Percentiles rank a stretch among this genome's conserved stretches.
Conservation (phyloP, 163 green algal species). For the Volvox carteri region DNA sequence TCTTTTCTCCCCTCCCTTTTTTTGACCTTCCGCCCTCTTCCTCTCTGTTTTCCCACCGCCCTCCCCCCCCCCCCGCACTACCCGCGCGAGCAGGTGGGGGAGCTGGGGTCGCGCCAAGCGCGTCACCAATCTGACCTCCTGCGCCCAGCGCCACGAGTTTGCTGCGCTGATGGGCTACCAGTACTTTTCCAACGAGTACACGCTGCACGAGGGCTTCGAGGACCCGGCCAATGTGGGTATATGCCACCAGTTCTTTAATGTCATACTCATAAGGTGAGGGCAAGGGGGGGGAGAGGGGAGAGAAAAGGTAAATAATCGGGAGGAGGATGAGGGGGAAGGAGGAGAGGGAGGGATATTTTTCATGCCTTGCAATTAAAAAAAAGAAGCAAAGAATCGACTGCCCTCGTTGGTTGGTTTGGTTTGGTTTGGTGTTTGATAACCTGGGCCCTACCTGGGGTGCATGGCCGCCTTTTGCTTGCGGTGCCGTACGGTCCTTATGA, state of each 20-base stretch:
- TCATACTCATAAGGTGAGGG: constrained; percentile 38
- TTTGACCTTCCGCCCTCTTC: too few species aligned
- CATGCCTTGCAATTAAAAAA: too few species aligned
- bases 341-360: not conserved
- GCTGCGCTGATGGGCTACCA: constrained; percentile 47
- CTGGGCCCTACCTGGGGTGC: too few species aligned
- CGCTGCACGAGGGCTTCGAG: constrained; percentile 53
- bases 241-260: constrained; percentile 52
- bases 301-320: too few species aligned
- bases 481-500: too few species aligned
- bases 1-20: too few species aligned
- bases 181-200: constrained; percentile 55
- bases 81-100: not conserved
- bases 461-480: too few species aligned
- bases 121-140: constrained; percentile 20
- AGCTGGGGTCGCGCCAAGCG: constrained; percentile 37
- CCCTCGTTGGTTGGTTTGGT: not conserved
- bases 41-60: too few species aligned
- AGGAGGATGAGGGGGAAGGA: not conserved
- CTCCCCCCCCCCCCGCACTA: not conserved
- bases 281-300: not conserved
- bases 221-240: constrained; percentile 21
- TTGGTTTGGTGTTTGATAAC: not conserved
- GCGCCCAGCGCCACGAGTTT: constrained; percentile 36
- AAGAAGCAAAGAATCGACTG: too few species aligned